phyloP scores from a whole-genome alignment of 2,329 filamentous ascomycete species.

The Cytospora piceicola region DNA sequence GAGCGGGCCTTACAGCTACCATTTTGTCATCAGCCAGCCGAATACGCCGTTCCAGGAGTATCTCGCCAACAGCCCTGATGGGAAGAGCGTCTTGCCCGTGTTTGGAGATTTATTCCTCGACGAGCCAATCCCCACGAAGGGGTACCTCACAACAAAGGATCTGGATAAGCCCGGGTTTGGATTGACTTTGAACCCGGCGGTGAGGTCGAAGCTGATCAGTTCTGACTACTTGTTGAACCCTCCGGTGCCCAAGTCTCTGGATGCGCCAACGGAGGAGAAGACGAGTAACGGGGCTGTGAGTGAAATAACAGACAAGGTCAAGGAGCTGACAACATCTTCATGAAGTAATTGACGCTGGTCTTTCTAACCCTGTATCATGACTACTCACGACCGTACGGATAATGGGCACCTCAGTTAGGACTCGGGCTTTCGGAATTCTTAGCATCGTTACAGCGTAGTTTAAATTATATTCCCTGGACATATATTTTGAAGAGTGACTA shows the following conservation, averaged over 20 bases:
- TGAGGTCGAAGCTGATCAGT: slow-evolving; percentile 71
- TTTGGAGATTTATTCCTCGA: slow-evolving; percentile 91
- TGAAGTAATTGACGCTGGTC: slow-evolving; percentile 8
- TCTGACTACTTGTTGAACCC: slow-evolving; percentile 74
- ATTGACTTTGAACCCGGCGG: slow-evolving; percentile 80
- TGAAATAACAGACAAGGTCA: slow-evolving; percentile 42
- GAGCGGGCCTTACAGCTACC: slow-evolving; percentile 91
- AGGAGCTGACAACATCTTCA: slow-evolving; percentile 38
- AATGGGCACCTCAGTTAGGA: not conserved
- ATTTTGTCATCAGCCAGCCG: slow-evolving; percentile 91
- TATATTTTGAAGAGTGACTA: not conserved
- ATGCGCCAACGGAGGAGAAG: slow-evolving; percentile 31
- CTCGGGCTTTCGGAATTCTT: not conserved
- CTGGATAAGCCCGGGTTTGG: slow-evolving; percentile 92
- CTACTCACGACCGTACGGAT: not conserved
- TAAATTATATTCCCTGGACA: not conserved
- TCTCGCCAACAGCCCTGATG: slow-evolving; percentile 88
- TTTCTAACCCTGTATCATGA: not conserved
- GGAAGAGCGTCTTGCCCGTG: slow-evolving; percentile 85
- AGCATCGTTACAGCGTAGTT: not conserved
- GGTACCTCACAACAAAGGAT: slow-evolving; percentile 77
- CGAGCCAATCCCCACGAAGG: slow-evolving; percentile 84
- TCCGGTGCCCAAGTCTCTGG: slow-evolving; percentile 50
- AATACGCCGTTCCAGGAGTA: slow-evolving; percentile 97
- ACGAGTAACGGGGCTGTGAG: slow-evolving; percentile 36